These are phyloP conservation scores for Plasmodium relictum DNA, from an alignment of 169 alveolate species.

Conservation along the genomic window DNA sequence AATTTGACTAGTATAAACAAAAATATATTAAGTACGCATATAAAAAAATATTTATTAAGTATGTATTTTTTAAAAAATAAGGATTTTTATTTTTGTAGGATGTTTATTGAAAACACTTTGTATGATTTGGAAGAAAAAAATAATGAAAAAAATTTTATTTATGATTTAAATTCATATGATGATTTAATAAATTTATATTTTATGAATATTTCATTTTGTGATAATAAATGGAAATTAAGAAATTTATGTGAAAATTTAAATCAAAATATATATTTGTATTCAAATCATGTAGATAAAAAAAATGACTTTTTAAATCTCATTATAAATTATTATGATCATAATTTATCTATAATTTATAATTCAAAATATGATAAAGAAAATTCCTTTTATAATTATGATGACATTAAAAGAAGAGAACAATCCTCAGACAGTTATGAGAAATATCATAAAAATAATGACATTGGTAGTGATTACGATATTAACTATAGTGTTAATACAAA, in stretches of 20 bases:
- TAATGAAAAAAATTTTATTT: neutral
- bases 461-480: neutral
- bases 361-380: neutral
- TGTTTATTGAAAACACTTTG: neutral
- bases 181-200: slow-evolving; percentile 20
- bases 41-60: slow-evolving; percentile 6
- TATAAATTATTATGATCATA: slow-evolving; percentile 1
- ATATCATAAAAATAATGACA: neutral
- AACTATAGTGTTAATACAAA: neutral
- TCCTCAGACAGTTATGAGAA: no score
- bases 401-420: neutral
- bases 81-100: slow-evolving; percentile 4
- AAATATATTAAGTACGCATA: slow-evolving; percentile 2
- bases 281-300: neutral
- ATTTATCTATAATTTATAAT: neutral
- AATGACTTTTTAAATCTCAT: slow-evolving; percentile 4
- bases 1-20: neutral
- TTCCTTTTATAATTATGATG: neutral
- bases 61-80: slow-evolving; percentile 1
- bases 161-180: slow-evolving; percentile 3
- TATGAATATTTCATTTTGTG: slow-evolving; percentile 18
- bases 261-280: neutral
- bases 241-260: neutral
- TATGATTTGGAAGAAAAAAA: neutral
- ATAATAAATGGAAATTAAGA: neutral